These are phyloP conservation scores for Colletotrichum spinosum DNA, from an alignment of 2,329 filamentous ascomycete genomes.

Conservation along the genomic window DNA sequence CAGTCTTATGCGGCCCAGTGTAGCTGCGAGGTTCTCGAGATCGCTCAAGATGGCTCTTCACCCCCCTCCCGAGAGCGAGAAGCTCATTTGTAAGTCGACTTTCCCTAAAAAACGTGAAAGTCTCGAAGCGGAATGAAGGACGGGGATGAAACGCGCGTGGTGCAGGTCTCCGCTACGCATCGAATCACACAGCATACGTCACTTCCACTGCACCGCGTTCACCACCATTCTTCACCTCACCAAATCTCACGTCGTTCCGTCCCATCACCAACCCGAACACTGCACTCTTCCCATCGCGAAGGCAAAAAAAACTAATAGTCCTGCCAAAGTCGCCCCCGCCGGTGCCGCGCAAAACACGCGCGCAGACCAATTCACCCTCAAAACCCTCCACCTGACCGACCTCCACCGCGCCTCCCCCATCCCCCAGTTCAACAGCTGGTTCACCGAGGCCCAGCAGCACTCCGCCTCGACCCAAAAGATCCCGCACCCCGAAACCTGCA, in stretches of 20 bases:
- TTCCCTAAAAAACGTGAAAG: background rate
- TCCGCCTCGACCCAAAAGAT: constrained; percentile 51
- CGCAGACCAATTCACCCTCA: constrained; percentile 80
- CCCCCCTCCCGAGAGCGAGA: constrained; percentile 51
- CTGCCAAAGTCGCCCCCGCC: constrained; percentile 70
- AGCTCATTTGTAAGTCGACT: constrained; percentile 61
- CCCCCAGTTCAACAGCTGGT: constrained; percentile 91
- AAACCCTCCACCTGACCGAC: constrained; percentile 69
- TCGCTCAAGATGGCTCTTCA: constrained; percentile 58
- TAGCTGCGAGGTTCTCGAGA: constrained; percentile 26
- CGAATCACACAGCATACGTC: too few species aligned
- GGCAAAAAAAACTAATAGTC: constrained; percentile 25
- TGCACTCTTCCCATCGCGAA: background rate
- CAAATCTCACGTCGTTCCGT: constrained; percentile 11
- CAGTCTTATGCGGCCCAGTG: constrained; percentile 24
- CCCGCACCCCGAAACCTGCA: constrained; percentile 88
- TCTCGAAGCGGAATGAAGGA: too few species aligned
- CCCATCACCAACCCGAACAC: constrained; percentile 15
- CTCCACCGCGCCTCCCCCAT: constrained; percentile 74
- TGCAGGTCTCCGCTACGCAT: too few species aligned
- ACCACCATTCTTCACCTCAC: too few species aligned
- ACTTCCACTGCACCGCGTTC: too few species aligned
- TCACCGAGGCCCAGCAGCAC: constrained; percentile 72
- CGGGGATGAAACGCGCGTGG: too few species aligned
- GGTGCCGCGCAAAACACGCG: constrained; percentile 68